Base-by-base conservation (phyloP, 1,284 basidiomycete genomes). In the Schizophyllum amplum region DNA sequence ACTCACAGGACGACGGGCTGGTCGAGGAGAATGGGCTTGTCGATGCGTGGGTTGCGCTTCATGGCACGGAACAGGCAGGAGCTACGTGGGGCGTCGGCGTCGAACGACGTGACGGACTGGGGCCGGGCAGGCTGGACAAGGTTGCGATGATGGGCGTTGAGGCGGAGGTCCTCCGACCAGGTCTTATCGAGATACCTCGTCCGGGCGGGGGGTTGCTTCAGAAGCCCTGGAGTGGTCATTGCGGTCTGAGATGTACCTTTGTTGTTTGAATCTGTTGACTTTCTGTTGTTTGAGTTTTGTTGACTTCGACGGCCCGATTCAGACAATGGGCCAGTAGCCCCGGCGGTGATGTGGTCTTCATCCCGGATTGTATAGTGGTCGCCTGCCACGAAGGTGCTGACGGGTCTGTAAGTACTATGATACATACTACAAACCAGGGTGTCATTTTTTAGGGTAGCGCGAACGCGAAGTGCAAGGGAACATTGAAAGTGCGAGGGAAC, bases 61-160 rank as follows among this genome's bases (percentile, higher is more conserved):
- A 68, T 47, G 70, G 69, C 4, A 55, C 60, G 47, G 58, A 42
- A 42, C 55, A 64, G 53, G 13, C 59, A 52, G 66, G 52, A 4
- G 51, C 67, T 67, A 74, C 73, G 54, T 72, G 71, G 69, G 65
- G 70, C 56, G 69, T 70, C 5, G 65, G 65, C 22, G 60, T 61
- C 51, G 58, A 66, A 63, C 68, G 56, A 21, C 24, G 54, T 50
- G 64, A 67, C 55, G 62, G 69, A 66, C 67, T 65, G 54, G 50
- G 51, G 56, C 66, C 67, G 42, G 59, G 66, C n/a, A 75, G 74
- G 63, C 66, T 75, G 67, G 74, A 75, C 63, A 75, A 73, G 67
- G 69, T 75, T 59, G 72, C 61, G 0, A 71, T 71, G 68, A 17
- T 71, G 65, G 72, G 72, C 63, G 48, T 71, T 48, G 24, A 71